Percentiles rank a stretch among this genome's conserved stretches.
Evolutionary conservation across 176 grass and related monocot genomes (phyloP).

Genomic region (Tuctoria greenei): DNA sequence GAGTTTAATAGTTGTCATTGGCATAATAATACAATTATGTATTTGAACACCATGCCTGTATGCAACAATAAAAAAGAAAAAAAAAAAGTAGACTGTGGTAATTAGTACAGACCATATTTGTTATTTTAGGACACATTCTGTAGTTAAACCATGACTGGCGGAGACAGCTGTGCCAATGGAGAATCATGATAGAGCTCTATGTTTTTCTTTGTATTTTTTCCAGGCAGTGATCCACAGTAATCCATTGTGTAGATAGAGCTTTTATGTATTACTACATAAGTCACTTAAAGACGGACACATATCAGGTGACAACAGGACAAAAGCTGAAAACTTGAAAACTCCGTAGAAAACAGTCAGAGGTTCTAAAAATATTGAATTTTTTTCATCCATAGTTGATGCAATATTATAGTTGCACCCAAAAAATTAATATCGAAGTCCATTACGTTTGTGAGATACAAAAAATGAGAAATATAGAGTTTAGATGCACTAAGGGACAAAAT

Average conservation of each 20-base stretch:
- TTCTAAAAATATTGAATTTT: no score
- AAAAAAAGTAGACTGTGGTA: background rate
- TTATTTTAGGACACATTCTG: background rate
- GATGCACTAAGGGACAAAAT: no score
- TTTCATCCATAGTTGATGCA: no score
- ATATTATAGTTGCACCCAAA: no score
- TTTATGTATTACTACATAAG: no score
- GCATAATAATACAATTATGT: background rate
- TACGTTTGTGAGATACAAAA: no score
- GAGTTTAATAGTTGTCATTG: background rate
- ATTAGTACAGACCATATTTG: background rate
- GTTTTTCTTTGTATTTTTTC: constrained; percentile 14
- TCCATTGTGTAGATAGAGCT: background rate
- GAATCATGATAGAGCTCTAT: background rate
- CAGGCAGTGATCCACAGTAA: background rate
- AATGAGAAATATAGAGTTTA: no score
- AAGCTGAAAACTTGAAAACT: no score
- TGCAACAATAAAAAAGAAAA: background rate
- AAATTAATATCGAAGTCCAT: no score
- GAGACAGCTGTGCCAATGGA: background rate
- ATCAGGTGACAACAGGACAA: no score
- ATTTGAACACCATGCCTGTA: background rate
- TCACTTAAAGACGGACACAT: no score
- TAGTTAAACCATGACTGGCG: background rate
- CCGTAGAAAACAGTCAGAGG: no score